Evolutionary conservation across 1,284 basidiomycete species (phyloP), one percentile per base, ranked within the genome.

Genomic region (Apiotrichum siamense): DNA sequence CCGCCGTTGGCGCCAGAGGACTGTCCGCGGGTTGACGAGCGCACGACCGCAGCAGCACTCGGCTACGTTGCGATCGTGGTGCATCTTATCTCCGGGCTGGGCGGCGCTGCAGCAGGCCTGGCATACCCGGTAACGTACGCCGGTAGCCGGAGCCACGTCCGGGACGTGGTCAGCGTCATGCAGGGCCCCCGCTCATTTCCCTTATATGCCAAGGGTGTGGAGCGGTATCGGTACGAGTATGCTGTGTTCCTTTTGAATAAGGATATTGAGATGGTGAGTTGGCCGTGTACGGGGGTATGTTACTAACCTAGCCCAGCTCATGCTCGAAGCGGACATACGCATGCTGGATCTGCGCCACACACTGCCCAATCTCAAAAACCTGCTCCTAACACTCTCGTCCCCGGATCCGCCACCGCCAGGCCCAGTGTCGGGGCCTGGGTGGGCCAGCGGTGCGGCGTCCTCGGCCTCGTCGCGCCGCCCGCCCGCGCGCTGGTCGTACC

Each of bases 231-330:
- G 25, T 99, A 96, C 70, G 94, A 98, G 70, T 99, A 98, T 74
- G 96, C 86, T 10, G 92, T 97, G 4, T 98, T 96, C 69, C 75
- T 98, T 42, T 78, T 98, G 33, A 98, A 98, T 77, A 99, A 98
- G 76, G 80, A 99, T 70, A 91, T 98, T 58, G 94, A 98, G 76
- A 79, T 91, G 80, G 90, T 92, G 61, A 62, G 81, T 65, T 13
- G 46, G n/a, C n/a, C n/a, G 9, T 38, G 9, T 47, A 25, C 48
- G 40, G 45, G 24, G 53, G 41, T 12, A 5, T 27, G 5, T 3
- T 47, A 42, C 51, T 52, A 20, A 50, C 55, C 5, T n/a, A n/a
- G n/a, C n/a, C 6, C 58, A 96, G 89, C 81, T 96, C 50, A 94
- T 94, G 92, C 79, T 82, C 55, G 87, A 92, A 63, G 82, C 86